phyloP scores from a whole-genome alignment of 768 basidiomycete genomes.

The Phlebiopsis flavidoalba region DNA sequence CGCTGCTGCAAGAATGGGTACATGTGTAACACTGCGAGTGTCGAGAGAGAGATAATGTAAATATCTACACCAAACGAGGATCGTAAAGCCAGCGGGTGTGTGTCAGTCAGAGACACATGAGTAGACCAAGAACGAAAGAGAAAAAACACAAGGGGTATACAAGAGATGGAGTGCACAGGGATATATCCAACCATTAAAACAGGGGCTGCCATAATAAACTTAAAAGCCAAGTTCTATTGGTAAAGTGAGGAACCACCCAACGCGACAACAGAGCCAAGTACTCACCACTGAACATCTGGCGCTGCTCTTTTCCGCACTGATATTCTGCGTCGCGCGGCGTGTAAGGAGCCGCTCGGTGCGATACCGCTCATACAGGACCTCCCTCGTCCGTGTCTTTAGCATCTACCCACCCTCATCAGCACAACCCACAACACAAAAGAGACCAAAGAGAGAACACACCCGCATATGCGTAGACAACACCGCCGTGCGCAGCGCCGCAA shows the following conservation, averaged over 20 bases:
- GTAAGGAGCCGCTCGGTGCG: slow-evolving; percentile 88
- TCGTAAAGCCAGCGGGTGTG: not conserved
- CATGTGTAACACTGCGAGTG: not conserved
- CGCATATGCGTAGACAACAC: slow-evolving; percentile 83
- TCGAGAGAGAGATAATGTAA: not conserved
- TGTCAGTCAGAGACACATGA: not conserved
- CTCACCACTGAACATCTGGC: slow-evolving; percentile 69
- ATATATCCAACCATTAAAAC: slow-evolving; percentile 1
- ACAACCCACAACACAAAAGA: not conserved
- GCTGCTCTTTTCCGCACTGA: slow-evolving; percentile 70
- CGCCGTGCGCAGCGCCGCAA: slow-evolving; percentile 76
- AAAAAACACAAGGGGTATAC: not conserved
- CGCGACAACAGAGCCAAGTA: not conserved
- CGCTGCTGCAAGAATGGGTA: not conserved
- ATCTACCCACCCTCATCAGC: slow-evolving; percentile 38
- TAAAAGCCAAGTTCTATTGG: slow-evolving; percentile 1
- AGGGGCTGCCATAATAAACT: not conserved
- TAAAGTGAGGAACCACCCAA: not conserved
- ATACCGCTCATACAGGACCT: slow-evolving; percentile 91
- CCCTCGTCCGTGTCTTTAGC: slow-evolving; percentile 77
- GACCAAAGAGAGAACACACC: slow-evolving; percentile 43
- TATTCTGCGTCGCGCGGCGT: slow-evolving; percentile 74
- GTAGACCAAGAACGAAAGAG: not conserved
- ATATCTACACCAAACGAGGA: not conserved
- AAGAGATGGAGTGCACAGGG: slow-evolving; percentile 2